These are phyloP conservation scores for Coelastrella sp. DNA, from an alignment of 139 green algal species.

Conservation along the genomic window DNA sequence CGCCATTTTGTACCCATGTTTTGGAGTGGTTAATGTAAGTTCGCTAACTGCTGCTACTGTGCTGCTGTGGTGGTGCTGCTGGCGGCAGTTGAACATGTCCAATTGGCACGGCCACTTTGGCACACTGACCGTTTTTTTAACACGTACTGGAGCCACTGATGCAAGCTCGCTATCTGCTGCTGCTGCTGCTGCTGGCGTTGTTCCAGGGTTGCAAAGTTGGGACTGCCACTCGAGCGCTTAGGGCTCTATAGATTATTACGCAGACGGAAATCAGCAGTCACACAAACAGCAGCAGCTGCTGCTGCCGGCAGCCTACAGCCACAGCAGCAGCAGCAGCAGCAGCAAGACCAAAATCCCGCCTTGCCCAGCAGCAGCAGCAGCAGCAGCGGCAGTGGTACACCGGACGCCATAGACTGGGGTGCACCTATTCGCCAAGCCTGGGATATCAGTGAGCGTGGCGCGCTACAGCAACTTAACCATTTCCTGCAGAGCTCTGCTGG, in stretches of 20 bases:
- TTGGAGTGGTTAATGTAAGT: too few species aligned
- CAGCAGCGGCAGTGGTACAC: background rate
- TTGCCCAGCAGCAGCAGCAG: background rate
- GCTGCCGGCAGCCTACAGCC: background rate
- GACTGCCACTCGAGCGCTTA: slow-evolving; percentile 48
- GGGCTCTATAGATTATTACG: slow-evolving; percentile 45
- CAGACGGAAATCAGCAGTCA: background rate
- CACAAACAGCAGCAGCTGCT: slow-evolving; percentile 8
- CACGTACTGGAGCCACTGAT: too few species aligned
- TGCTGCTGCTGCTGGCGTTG: background rate
- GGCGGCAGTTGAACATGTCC: slow-evolving; percentile 61
- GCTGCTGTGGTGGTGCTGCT: too few species aligned
- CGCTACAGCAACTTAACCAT: slow-evolving; percentile 52
- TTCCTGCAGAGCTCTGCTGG: slow-evolving; percentile 60
- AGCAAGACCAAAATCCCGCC: background rate
- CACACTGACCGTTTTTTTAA: too few species aligned
- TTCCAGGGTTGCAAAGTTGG: background rate
- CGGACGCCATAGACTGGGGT: slow-evolving; percentile 58
- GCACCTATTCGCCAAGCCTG: slow-evolving; percentile 44
- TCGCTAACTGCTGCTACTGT: background rate
- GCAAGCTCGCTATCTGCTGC: background rate
- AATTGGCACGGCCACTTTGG: slow-evolving; percentile 74
- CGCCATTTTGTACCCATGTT: too few species aligned
- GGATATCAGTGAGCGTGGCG: slow-evolving; percentile 57
- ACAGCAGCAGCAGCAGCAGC: slow-evolving; percentile 10